Conservation (phyloP, 768 basidiomycete species). For the Russula vinacea region DNA sequence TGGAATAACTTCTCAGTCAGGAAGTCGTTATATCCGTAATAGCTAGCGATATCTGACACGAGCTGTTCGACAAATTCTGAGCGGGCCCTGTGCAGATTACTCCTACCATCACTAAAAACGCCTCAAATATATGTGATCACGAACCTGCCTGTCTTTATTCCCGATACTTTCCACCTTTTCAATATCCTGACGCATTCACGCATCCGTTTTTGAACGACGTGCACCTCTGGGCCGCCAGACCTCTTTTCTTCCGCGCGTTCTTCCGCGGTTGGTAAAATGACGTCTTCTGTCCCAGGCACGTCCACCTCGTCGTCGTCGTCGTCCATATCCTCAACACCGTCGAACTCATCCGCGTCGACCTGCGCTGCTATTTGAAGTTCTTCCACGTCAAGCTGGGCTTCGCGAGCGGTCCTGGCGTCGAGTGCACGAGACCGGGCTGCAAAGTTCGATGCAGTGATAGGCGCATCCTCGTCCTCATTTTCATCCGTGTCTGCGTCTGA, state of each 20-base stretch:
- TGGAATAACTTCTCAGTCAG: conserved; percentile 92
- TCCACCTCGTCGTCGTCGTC: conserved; percentile 38
- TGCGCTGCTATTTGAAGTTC: conserved; percentile 58
- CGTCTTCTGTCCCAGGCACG: conserved; percentile 47
- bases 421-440: conserved; percentile 75
- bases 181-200: conserved; percentile 70
- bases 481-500: conserved; percentile 42
- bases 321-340: conserved; percentile 39
- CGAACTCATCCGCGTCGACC: conserved; percentile 30
- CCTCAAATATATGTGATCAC: conserved; percentile 32
- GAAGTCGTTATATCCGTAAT: conserved; percentile 98
- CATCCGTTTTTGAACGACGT: conserved; percentile 76
- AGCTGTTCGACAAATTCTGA: conserved; percentile 90
- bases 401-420: conserved; percentile 61
- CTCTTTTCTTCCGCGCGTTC: conserved; percentile 72
- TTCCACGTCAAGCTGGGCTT: conserved; percentile 65
- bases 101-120: conserved; percentile 17
- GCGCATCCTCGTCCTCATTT: conserved; percentile 49
- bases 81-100: conserved; percentile 57
- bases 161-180: conserved; percentile 65
- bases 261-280: conserved; percentile 65
- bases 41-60: conserved; percentile 83
- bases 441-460: conserved; percentile 75
- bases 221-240: conserved; percentile 65
- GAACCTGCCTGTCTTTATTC: conserved; percentile 60